Evolutionary conservation across 1,139 yeast genomes (phyloP), one percentile per base, ranked within the genome.

Genomic region (Protomyces pachydermus): DNA sequence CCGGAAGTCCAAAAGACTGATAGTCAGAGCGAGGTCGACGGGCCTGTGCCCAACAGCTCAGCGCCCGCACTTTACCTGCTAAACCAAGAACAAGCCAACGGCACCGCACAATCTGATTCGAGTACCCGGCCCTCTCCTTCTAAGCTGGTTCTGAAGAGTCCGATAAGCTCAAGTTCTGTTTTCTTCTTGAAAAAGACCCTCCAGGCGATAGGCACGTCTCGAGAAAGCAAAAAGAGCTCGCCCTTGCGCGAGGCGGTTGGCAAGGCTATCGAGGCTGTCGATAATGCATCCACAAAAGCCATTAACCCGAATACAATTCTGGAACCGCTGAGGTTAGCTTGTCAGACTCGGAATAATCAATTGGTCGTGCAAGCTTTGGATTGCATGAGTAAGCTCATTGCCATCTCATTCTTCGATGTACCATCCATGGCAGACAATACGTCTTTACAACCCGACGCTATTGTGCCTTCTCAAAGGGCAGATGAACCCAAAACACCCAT

Each of bases 381-480:
- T 72, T 83, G 88, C 71, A 76, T 86, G 51, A 83, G 87, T 61
- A 86, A 86, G 71, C 78, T 85, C 28, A 84, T 86, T 71, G 81
- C 87, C 0, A 85, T 85, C 71, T 83, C 85, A 64, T 80, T 83
- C 51, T 79, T 86, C 54, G 83, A 78, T 67, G 85, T 84, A 67
- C 79, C 82, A 1, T 72, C 74, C 58, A 78, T 77, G 14, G 72
- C 73, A 6, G 72, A 68, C 67, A 77, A 68, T 64, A 75, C 72
- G 18, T 70, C 74, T 32, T 75, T 75, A 2, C 70, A 72, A 4
- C 61, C 32, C 61, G 62, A 35, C 64, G 62, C 65, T n/a, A 54
- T 65, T 1, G 61, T 66, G 10, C 70, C 74, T 1, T 73, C 73
- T 34, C 76, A 79, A 54, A 80, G 82, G 14, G 79, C 83, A 0